A percentile compares a stretch with the other conserved stretches of the same genome.
These are phyloP conservation scores for Scenedesmus sp. DNA, from an alignment of 163 green algal genomes.

Conservation along the genomic window DNA sequence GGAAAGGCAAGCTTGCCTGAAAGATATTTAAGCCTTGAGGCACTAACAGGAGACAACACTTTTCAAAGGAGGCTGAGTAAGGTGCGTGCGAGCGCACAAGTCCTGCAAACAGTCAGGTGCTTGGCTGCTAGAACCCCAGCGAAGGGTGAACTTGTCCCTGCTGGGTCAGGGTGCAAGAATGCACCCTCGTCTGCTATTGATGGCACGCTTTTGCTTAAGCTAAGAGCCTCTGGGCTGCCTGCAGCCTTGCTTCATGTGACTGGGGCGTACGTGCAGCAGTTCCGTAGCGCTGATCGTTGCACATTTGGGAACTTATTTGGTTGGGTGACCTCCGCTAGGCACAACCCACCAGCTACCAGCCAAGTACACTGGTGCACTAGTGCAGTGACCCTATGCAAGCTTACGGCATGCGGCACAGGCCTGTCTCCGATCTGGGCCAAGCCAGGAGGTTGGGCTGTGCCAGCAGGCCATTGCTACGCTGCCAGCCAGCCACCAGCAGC, in stretches of 20 bases:
- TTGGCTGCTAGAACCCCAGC: conserved; percentile 17
- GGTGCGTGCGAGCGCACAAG: background rate
- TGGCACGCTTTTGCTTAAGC: background rate
- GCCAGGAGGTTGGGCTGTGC: background rate
- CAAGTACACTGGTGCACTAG: background rate
- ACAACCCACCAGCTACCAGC: background rate
- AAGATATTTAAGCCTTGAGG: conserved; percentile 69
- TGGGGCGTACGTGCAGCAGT: background rate
- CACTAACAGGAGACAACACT: conserved; percentile 64
- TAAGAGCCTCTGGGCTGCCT: background rate
- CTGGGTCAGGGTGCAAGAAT: background rate
- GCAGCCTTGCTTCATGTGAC: background rate
- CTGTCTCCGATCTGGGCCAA: background rate
- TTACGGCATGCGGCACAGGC: background rate
- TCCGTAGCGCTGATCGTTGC: background rate
- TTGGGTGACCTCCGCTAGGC: background rate
- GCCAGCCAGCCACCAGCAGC: background rate
- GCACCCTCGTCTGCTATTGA: background rate
- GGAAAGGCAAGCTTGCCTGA: conserved; percentile 48
- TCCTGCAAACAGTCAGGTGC: background rate
- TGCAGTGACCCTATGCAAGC: conserved; percentile 1
- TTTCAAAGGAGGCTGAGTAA: conserved; percentile 17
- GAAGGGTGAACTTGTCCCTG: background rate
- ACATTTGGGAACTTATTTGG: background rate
- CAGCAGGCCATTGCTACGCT: background rate